Percentiles rank a stretch among this genome's conserved stretches.
These are phyloP conservation scores for Bromus sterilis DNA, from an alignment of 176 grass and related monocot species.

Conservation along the genomic window DNA sequence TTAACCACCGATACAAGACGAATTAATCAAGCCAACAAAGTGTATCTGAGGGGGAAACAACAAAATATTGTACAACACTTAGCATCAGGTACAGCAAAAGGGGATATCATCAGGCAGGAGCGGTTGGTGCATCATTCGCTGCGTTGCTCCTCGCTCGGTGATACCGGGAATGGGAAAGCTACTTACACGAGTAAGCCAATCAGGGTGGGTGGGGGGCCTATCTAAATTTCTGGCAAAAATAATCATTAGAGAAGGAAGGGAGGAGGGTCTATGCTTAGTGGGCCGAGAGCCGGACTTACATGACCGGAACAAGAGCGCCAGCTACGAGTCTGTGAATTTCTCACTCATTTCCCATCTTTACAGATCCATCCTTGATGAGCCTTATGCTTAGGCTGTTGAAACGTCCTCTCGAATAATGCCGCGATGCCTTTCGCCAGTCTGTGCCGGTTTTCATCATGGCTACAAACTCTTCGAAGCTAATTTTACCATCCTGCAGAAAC, in stretches of 20 bases:
- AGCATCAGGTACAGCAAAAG: conserved; percentile 25
- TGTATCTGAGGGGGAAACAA: conserved; percentile 23
- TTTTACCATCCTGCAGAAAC: conserved; percentile 68
- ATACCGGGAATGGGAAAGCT: conserved; percentile 19
- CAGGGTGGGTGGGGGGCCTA: conserved; percentile 11
- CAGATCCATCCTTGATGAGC: conserved; percentile 71
- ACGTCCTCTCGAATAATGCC: conserved; percentile 79
- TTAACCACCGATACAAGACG: background rate
- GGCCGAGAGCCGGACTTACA: conserved; percentile 1
- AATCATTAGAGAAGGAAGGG: conserved; percentile 42
- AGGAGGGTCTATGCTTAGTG: conserved; percentile 25
- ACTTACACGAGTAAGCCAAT: conserved; percentile 61
- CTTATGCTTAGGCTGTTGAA: conserved; percentile 81
- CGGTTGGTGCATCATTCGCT: conserved; percentile 21
- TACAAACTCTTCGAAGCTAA: conserved; percentile 76
- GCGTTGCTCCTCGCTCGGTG: background rate
- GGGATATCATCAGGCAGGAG: conserved; percentile 6
- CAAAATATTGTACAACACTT: conserved; percentile 47
- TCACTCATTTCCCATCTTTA: conserved; percentile 65
- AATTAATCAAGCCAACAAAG: conserved; percentile 29
- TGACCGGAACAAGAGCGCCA: background rate
- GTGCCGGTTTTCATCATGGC: conserved; percentile 94
- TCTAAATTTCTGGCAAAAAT: conserved; percentile 64
- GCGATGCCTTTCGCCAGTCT: conserved; percentile 81
- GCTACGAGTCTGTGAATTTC: conserved; percentile 12